These are phyloP conservation scores for Malassezia brasiliensis DNA, from an alignment of 1,284 basidiomycete species.

Conservation along the genomic window DNA sequence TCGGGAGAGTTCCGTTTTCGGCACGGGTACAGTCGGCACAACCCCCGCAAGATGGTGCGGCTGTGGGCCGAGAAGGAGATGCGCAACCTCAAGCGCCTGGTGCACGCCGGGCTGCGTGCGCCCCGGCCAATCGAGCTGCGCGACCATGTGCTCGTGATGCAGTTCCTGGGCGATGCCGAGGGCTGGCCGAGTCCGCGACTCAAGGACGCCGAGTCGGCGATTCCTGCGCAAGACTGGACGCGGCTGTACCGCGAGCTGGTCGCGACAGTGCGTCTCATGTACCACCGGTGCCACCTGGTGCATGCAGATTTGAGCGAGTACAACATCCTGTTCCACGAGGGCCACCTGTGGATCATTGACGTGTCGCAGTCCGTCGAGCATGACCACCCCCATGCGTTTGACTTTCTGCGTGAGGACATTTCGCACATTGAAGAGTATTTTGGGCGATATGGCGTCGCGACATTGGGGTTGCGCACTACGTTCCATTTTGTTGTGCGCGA, in stretches of 20 bases:
- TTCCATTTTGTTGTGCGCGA: slow-evolving; percentile 57
- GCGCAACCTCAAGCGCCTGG: slow-evolving; percentile 79
- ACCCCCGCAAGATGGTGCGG: slow-evolving; percentile 96
- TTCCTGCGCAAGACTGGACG: slow-evolving; percentile 20
- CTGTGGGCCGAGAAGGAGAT: slow-evolving; percentile 99
- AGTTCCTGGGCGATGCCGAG: slow-evolving; percentile 61
- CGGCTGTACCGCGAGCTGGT: slow-evolving; percentile 71
- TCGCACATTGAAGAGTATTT: slow-evolving; percentile 92
- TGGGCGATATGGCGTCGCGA: slow-evolving; percentile 58
- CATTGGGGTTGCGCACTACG: slow-evolving; percentile 68
- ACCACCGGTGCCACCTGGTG: slow-evolving; percentile 79
- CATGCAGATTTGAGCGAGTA: slow-evolving; percentile 98
- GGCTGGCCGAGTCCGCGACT: slow-evolving; percentile 41
- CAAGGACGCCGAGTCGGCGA: slow-evolving; percentile 38
- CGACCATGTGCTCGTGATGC: slow-evolving; percentile 95
- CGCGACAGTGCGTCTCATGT: slow-evolving; percentile 71
- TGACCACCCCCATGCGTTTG: slow-evolving; percentile 75
- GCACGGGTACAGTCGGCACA: slow-evolving; percentile 78
- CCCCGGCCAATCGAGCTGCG: slow-evolving; percentile 84
- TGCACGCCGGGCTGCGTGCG: slow-evolving; percentile 69
- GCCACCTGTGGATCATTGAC: slow-evolving; percentile 86
- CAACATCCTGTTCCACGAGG: slow-evolving; percentile 70
- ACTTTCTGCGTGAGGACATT: slow-evolving; percentile 87
- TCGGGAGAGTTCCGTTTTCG: slow-evolving; percentile 81
- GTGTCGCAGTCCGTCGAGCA: slow-evolving; percentile 98